phyloP scores from a whole-genome alignment of 2,329 filamentous ascomycete genomes.

The Diplocarpon rosae region DNA sequence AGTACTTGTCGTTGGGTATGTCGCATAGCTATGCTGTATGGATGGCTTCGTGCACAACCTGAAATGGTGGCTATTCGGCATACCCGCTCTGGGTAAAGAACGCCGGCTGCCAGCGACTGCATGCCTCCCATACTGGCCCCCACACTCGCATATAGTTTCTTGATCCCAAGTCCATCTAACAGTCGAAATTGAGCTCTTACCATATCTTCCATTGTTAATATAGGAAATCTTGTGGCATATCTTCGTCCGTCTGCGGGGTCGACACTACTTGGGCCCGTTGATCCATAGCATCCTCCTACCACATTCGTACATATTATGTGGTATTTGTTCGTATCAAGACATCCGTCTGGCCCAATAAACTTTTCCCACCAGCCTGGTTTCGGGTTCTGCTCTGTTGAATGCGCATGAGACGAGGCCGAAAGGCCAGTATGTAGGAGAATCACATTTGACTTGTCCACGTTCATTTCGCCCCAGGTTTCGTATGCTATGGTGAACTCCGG shows the following conservation, averaged over 20 bases:
- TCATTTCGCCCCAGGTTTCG: slow-evolving; percentile 81
- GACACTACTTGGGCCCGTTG: slow-evolving; percentile 74
- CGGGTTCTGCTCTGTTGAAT: slow-evolving; percentile 76
- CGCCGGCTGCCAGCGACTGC: slow-evolving; percentile 83
- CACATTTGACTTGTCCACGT: slow-evolving; percentile 71
- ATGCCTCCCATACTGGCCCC: slow-evolving; percentile 98
- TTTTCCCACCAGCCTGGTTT: slow-evolving; percentile 98
- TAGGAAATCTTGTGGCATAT: slow-evolving; percentile 92
- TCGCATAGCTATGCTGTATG: slow-evolving; percentile 97
- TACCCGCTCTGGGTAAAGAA: slow-evolving; percentile 72
- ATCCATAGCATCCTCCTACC: slow-evolving; percentile 89
- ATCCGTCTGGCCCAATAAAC: slow-evolving; percentile 81
- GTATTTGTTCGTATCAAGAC: slow-evolving; percentile 84
- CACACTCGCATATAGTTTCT: slow-evolving; percentile 79
- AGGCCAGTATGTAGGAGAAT: slow-evolving; percentile 90
- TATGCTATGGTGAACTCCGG: slow-evolving; percentile 85
- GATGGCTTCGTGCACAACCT: slow-evolving; percentile 87
- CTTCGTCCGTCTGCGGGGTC: slow-evolving; percentile 80
- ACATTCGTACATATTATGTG: slow-evolving; percentile 95
- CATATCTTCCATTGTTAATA: slow-evolving; percentile 95
- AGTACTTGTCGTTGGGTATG: slow-evolving; percentile 95
- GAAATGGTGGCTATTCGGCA: slow-evolving; percentile 78
- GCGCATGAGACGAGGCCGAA: slow-evolving; percentile 93
- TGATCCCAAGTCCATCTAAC: slow-evolving; percentile 66
- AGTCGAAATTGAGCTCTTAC: slow-evolving; percentile 89